phyloP scores from a whole-genome alignment of 176 grass and related monocot species.

The Stipa capillata region DNA sequence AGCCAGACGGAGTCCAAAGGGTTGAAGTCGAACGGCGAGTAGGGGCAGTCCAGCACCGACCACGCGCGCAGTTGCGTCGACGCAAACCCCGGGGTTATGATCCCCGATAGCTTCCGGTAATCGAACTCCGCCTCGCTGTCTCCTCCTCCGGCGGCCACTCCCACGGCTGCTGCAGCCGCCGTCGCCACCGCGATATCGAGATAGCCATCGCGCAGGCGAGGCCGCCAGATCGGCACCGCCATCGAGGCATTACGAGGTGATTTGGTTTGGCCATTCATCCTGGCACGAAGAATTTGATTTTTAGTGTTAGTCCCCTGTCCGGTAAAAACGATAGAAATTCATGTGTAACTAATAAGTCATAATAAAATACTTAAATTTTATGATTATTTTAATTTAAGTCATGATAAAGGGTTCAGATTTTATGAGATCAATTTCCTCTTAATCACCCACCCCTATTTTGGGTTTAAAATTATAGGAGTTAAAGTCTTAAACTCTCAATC shows the following conservation, averaged over 20 bases:
- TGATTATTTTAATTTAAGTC: too few species aligned
- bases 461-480: too few species aligned
- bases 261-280: too few species aligned
- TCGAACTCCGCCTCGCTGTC: slow-evolving; percentile 42
- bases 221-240: slow-evolving; percentile 21
- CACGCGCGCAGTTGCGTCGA: slow-evolving; percentile 95
- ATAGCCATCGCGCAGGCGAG: slow-evolving; percentile 8
- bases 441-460: too few species aligned
- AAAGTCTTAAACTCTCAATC: too few species aligned
- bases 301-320: too few species aligned
- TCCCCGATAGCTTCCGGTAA: slow-evolving; percentile 83
- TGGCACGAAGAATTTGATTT: too few species aligned
- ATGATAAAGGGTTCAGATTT: too few species aligned
- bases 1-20: slow-evolving; percentile 94
- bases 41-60: slow-evolving; percentile 97
- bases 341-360: too few species aligned
- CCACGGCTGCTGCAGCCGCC: neutral
- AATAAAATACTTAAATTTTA: too few species aligned
- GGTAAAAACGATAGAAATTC: too few species aligned
- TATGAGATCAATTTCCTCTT: too few species aligned
- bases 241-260: slow-evolving; percentile 23
- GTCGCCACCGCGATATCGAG: neutral
- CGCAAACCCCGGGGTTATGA: slow-evolving; percentile 92
- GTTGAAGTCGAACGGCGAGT: slow-evolving; percentile 95
- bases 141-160: neutral